A percentile compares a stretch with the other conserved stretches of the same genome.
Conservation (phyloP, 768 basidiomycete species). For the Cubamyces sp. region DNA sequence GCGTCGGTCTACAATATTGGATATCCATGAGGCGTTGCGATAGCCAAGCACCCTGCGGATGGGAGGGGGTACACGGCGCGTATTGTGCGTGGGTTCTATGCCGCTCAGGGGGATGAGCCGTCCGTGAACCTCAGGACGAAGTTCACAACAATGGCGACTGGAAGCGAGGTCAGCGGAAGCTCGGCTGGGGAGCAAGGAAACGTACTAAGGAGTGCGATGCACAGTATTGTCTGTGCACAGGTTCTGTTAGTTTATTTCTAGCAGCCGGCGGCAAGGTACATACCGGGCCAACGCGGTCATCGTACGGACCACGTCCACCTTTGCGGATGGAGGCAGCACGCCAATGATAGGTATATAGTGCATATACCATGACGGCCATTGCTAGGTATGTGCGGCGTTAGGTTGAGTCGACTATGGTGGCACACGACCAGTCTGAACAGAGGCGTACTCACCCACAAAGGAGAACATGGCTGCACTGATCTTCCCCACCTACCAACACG, state of each 20-base stretch:
- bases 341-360: constrained; percentile 95
- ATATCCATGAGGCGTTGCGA: background rate
- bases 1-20: background rate
- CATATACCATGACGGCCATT: constrained; percentile 97
- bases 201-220: constrained; percentile 78
- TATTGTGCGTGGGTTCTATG: background rate
- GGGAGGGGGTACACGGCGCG: background rate
- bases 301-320: constrained; percentile 93
- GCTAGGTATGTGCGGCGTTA: constrained; percentile 49
- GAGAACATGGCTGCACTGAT: constrained; percentile 98
- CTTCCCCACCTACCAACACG: constrained; percentile 71
- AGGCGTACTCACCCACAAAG: constrained; percentile 69
- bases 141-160: constrained; percentile 85
- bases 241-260: constrained; percentile 18
- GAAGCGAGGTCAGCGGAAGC: constrained; percentile 17
- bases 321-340: constrained; percentile 89
- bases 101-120: constrained; percentile 15
- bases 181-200: constrained; percentile 8
- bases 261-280: constrained; percentile 42
- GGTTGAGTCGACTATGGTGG: constrained; percentile 17
- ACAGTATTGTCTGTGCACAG: constrained; percentile 70
- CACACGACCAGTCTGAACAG: background rate
- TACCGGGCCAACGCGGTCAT: constrained; percentile 94
- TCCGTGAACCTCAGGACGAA: constrained; percentile 79
- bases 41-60: background rate